These are phyloP conservation scores for Diaporthe sp. DNA, from an alignment of 2,329 filamentous ascomycete genomes.

Conservation along the genomic window DNA sequence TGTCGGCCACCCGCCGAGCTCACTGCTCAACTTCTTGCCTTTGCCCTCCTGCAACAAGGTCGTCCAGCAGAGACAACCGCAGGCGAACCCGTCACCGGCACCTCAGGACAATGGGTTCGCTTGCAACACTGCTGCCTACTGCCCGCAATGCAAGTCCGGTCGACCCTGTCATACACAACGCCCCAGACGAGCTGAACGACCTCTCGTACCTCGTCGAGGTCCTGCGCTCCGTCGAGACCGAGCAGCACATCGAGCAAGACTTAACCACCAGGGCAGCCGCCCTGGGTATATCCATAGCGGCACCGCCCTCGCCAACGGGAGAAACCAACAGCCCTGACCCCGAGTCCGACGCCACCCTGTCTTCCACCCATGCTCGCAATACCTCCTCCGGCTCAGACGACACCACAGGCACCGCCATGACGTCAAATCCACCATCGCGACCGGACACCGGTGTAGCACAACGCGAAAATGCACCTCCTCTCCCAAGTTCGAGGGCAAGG, in stretches of 20 bases:
- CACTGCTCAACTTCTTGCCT: not conserved
- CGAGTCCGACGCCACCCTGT: slow-evolving; percentile 58
- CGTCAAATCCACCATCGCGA: slow-evolving; percentile 59
- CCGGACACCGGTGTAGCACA: slow-evolving; percentile 43
- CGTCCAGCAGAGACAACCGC: slow-evolving; percentile 22
- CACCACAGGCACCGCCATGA: slow-evolving; percentile 57
- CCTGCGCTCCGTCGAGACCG: slow-evolving; percentile 51
- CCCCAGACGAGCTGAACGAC: slow-evolving; percentile 54
- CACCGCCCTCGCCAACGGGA: slow-evolving; percentile 47
- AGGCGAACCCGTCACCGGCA: slow-evolving; percentile 30
- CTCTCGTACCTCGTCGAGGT: slow-evolving; percentile 56
- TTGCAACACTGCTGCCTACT: slow-evolving; percentile 42
- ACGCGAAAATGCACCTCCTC: slow-evolving; percentile 42
- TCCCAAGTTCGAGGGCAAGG: slow-evolving; percentile 47
- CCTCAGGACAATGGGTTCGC: slow-evolving; percentile 43
- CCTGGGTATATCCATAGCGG: slow-evolving; percentile 53
- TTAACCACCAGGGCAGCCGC: slow-evolving; percentile 52
- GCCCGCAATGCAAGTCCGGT: slow-evolving; percentile 36
- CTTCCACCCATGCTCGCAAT: slow-evolving; percentile 58
- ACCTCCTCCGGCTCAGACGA: slow-evolving; percentile 57
- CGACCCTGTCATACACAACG: slow-evolving; percentile 35
- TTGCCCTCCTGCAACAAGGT: not conserved
- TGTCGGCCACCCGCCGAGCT: not conserved
- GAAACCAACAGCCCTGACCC: slow-evolving; percentile 55
- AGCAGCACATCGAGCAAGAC: slow-evolving; percentile 54